Evolutionary conservation across 2,329 filamentous ascomycete genomes (phyloP).

Genomic region (Venturiaceae sp.): DNA sequence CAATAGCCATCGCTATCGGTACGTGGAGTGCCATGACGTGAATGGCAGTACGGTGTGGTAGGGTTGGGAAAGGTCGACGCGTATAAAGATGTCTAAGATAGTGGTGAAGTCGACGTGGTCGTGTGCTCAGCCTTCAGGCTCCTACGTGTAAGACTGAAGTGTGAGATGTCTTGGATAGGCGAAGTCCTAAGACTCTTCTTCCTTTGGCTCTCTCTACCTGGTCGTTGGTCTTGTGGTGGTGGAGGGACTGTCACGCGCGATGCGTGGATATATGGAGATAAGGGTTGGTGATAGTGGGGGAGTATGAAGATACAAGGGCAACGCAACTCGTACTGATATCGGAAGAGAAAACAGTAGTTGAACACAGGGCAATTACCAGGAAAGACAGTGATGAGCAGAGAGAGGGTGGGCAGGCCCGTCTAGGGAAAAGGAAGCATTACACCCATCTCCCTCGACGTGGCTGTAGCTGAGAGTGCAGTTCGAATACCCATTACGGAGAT

Average conservation of each 20-base stretch:
- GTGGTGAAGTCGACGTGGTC: not conserved
- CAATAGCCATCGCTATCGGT: not conserved
- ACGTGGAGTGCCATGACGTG: not conserved
- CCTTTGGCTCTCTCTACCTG: not conserved
- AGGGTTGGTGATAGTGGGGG: not conserved
- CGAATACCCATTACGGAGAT: not conserved
- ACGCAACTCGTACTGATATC: not conserved
- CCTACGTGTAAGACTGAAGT: not conserved
- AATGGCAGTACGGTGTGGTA: not conserved
- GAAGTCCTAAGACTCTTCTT: not conserved
- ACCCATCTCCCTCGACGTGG: no score
- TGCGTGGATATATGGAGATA: not conserved
- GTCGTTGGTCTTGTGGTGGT: not conserved
- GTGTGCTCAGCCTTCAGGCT: not conserved
- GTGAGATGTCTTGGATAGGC: not conserved
- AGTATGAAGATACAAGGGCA: not conserved
- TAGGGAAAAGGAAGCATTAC: no score
- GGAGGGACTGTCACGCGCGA: not conserved
- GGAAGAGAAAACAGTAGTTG: not conserved
- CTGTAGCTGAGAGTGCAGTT: not conserved
- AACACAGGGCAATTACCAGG: no score
- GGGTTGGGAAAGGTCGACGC: not conserved
- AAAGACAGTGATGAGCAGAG: not conserved
- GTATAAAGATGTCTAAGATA: no score
- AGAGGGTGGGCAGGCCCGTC: not conserved